phyloP scores from a whole-genome alignment of 2,329 filamentous ascomycete species.

The Colletotrichum sp. region DNA sequence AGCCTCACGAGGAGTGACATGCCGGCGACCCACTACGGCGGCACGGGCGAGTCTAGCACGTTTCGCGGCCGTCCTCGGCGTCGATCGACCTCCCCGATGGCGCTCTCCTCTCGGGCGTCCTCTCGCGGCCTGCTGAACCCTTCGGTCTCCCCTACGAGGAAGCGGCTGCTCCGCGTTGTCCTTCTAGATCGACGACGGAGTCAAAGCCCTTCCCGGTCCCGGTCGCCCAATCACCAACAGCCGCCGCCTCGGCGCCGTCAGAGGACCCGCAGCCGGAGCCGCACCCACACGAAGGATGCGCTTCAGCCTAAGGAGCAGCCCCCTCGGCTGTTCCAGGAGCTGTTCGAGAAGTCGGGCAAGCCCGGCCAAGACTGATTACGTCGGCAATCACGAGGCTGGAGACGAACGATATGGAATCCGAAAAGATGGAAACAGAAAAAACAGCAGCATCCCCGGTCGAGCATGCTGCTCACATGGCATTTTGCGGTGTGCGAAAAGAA shows the following conservation, averaged over 20 bases:
- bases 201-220: constrained; percentile 46
- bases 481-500: not conserved
- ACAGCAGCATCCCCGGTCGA: not conserved
- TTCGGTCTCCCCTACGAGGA: constrained; percentile 44
- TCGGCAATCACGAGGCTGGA: not conserved
- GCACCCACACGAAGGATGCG: constrained; percentile 21
- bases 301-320: constrained; percentile 2
- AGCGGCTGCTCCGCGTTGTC: constrained; percentile 44
- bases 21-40: constrained; percentile 38
- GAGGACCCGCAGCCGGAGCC: constrained; percentile 43
- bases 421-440: not conserved
- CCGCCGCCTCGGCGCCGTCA: constrained; percentile 37
- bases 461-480: not conserved
- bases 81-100: constrained; percentile 41
- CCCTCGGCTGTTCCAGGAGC: constrained; percentile 5
- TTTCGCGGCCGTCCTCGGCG: constrained; percentile 46
- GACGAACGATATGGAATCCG: not conserved
- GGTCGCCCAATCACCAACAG: constrained; percentile 38
- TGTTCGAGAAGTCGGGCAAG: constrained; percentile 2
- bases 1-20: constrained; percentile 38
- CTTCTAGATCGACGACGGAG: constrained; percentile 47
- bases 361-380: not conserved
- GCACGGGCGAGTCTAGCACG: constrained; percentile 46
- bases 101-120: constrained; percentile 32
- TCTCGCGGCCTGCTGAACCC: constrained; percentile 34